Evolutionary conservation across 345 rosid genomes (phyloP), one percentile per base, ranked within the genome.

Genomic region (Populus deltoides): DNA sequence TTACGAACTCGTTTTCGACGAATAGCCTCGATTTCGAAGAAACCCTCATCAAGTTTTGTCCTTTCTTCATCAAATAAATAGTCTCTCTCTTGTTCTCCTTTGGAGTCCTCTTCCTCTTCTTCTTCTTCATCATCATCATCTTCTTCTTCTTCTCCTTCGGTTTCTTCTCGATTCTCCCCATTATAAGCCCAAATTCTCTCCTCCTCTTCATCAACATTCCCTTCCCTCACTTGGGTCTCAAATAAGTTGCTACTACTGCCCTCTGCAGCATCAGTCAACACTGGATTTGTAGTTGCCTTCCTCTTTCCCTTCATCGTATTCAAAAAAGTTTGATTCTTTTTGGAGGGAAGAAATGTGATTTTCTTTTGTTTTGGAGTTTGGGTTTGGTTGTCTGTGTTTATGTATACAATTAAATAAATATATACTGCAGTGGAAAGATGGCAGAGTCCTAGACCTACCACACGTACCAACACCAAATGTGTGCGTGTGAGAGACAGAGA

Each of bases 1-100:
- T 97, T 97, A 68, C 98, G 87, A 51, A 91, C 83, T 79, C 99
- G 83, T 85, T 90, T 92, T 20, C 98, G 92, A 63, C 98, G 98
- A 82, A 97, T 93, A 73, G 96, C 94, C 90, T 97, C 98, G 74
- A 97, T 97, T 87, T 97, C 99, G 75, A 59, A 97, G 84, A 84
- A 97, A 18, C 97, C 99, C 70, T 97, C 99, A 29, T 87, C 98
- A 0, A 94, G 96, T 81, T 90, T 92, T n/a, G 97, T 87, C 79
- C 95, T 82, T 33, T 92, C 91, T 27, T 84, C 85, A 17, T 38
- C 51, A 69, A 39, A 43, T 6, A 51, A 90, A 25, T 70, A 87
- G 10, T 31, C 81, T 2, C 62, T 72, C 16, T 7, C 80, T 7
- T 75, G 88, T 22, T 74, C 93, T 31, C 47, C 88, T 17, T 59